Conservation (phyloP, 768 basidiomycete species). For the Lyophyllum shimeji region DNA sequence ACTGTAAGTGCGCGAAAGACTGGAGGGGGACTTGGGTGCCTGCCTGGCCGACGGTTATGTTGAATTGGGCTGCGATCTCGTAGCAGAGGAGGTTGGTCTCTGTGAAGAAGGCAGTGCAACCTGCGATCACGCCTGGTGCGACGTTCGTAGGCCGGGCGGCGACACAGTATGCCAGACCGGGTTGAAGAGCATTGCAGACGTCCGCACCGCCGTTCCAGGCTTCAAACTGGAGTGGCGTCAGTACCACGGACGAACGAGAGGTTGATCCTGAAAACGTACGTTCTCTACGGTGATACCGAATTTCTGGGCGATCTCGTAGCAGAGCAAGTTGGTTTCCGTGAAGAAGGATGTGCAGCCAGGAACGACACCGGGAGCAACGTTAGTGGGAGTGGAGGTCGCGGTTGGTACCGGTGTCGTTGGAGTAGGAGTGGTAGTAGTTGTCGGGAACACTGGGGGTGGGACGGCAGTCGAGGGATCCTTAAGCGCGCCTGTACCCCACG, state of each 20-base stretch:
- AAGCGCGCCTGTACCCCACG: conserved; percentile 69
- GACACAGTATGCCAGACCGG: conserved; percentile 7
- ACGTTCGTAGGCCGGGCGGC: conserved; percentile 4
- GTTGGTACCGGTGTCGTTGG: neutral
- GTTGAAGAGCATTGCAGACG: conserved; percentile 1
- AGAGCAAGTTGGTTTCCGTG: conserved; percentile 10
- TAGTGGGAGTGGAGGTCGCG: neutral
- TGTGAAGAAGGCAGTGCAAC: conserved; percentile 9
- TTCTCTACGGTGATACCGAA: conserved; percentile 9
- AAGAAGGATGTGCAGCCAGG: conserved; percentile 10
- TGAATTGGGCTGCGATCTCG: conserved; percentile 3
- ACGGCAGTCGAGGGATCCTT: conserved; percentile 39
- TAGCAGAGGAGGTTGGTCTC: conserved; percentile 9
- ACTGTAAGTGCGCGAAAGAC: neutral
- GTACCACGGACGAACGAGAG: neutral
- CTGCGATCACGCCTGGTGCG: conserved; percentile 2
- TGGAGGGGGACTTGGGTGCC: neutral
- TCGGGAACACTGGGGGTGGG: conserved; percentile 28
- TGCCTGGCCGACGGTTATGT: conserved; percentile 7
- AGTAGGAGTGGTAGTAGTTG: neutral
- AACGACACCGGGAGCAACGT: conserved; percentile 3
- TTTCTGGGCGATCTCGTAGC: conserved; percentile 3
- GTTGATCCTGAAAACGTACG: neutral
- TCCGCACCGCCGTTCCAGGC: conserved; percentile 4
- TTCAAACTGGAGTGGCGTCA: neutral